These are phyloP conservation scores for Globisporangium cylindrosporum DNA, from an alignment of 352 stramenopile genomes.

Conservation along the genomic window DNA sequence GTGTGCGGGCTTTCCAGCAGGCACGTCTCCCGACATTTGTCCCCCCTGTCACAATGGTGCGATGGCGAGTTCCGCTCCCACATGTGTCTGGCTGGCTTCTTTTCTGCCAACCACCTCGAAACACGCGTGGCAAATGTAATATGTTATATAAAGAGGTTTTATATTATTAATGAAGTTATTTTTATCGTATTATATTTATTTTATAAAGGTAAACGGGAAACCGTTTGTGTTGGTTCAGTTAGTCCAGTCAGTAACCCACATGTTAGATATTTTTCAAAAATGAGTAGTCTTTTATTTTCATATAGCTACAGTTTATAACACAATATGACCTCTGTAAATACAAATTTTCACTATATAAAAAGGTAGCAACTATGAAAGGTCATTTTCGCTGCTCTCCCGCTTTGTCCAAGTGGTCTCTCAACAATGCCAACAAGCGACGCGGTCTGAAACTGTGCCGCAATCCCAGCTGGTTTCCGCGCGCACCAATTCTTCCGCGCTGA, in stretches of 20 bases:
- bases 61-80: background rate
- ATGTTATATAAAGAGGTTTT: background rate
- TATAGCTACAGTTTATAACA: too few relatives aligned
- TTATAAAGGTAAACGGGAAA: background rate
- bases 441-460: background rate
- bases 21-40: background rate
- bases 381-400: background rate
- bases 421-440: background rate
- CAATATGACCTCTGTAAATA: too few relatives aligned
- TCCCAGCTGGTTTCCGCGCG: background rate
- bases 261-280: too few relatives aligned
- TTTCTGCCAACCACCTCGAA: background rate
- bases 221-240: background rate
- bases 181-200: too few relatives aligned
- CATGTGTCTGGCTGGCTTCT: background rate
- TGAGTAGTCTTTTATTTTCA: too few relatives aligned
- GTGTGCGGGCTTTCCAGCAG: background rate
- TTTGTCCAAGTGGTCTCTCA: background rate
- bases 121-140: background rate
- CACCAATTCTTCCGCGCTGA: constrained; percentile 3
- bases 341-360: too few relatives aligned
- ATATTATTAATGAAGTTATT: too few relatives aligned
- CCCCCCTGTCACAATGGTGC: background rate
- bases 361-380: background rate
- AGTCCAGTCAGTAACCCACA: background rate